A percentile compares a stretch with the other conserved stretches of the same genome.
These are phyloP conservation scores for Volvariella surrecta DNA, from an alignment of 1,284 basidiomycete genomes.

Conservation along the genomic window DNA sequence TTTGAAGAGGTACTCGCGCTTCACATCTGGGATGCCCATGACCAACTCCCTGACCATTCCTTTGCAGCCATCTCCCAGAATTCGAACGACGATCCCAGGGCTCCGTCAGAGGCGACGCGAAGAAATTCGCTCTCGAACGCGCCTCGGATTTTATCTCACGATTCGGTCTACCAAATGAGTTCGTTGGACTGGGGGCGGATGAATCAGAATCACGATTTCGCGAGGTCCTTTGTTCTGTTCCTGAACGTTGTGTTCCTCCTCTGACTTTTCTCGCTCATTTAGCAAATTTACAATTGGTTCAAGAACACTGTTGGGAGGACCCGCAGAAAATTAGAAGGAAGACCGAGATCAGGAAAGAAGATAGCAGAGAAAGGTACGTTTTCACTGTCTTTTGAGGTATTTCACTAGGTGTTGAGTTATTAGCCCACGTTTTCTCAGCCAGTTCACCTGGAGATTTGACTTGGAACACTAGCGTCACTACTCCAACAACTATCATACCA, in stretches of 20 bases:
- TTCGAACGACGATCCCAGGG: slow-evolving; percentile 47
- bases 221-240: slow-evolving; percentile 29
- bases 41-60: slow-evolving; percentile 12
- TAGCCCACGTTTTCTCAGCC: neutral
- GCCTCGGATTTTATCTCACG: slow-evolving; percentile 45
- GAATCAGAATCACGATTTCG: slow-evolving; percentile 48
- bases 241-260: slow-evolving; percentile 3
- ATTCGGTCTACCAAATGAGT: slow-evolving; percentile 47
- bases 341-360: slow-evolving; percentile 38
- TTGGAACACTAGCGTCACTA: slow-evolving; percentile 24
- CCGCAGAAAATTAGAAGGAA: slow-evolving; percentile 43
- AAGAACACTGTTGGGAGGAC: slow-evolving; percentile 55
- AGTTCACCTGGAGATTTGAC: slow-evolving; percentile 3
- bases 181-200: slow-evolving; percentile 29
- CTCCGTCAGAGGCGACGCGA: slow-evolving; percentile 48
- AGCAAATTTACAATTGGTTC: slow-evolving; percentile 66
- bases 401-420: neutral
- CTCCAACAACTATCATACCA: slow-evolving; percentile 20
- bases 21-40: slow-evolving; percentile 2
- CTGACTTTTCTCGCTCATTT: slow-evolving; percentile 7
- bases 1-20: slow-evolving; percentile 31
- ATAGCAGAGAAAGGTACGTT: slow-evolving; percentile 34
- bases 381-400: neutral
- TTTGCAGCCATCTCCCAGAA: slow-evolving; percentile 33
- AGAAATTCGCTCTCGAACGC: slow-evolving; percentile 53